Base-by-base conservation (phyloP, 2,329 filamentous ascomycete genomes). In the Colletotrichum camelliae region DNA sequence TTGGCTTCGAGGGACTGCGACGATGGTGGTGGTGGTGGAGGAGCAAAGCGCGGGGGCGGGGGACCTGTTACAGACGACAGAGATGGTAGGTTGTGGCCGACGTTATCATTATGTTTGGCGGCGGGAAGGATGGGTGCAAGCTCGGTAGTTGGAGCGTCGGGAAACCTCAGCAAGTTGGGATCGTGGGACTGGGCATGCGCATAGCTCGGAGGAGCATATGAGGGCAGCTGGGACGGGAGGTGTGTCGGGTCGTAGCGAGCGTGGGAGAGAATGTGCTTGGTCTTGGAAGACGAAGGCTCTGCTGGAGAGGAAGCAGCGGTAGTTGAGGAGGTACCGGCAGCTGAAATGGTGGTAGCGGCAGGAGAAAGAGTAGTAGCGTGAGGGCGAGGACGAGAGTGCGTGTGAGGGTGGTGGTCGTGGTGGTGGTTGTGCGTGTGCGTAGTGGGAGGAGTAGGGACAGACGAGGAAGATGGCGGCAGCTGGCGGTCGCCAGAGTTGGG, bases 41-140 rank as follows among this genome's bases (percentile, higher is more conserved):
- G 79, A 77, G 65, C 77, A 75, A 75, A 83, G 70, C 43, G 80
- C 75, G 67, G 80, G 18, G 77, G 71, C 16, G 70, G 75, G 52
- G 77, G 64, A 31, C 81, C 83, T 8, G 87, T 87, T 74, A 88
- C 77, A 12, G 85, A 82, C 16, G 86, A 86, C 37, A 88, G 79
- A 10, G 87, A 86, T n/a, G 87, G 87, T 5, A 88, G 80, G 16
- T 80, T 82, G 67, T 81, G 82, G 52, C 79, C 77, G 75, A 70
- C 43, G 76, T 75, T 55, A 74, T 83, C 78, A 77, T 77, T 76
- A 66, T 78, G 74, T 55, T 81, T 73, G 78, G 77, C 77, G 62
- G 80, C 69, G 16, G 80, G 78, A 58, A 87, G 84, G 73, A 88
- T 86, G n/a, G 87, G 87, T 43, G 87, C 80, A 15, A 88, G 83